Percentiles rank a stretch among this genome's conserved stretches.
These are phyloP conservation scores for Pestalotiopsis sp. DNA, from an alignment of 2,329 filamentous ascomycete species.

Conservation along the genomic window DNA sequence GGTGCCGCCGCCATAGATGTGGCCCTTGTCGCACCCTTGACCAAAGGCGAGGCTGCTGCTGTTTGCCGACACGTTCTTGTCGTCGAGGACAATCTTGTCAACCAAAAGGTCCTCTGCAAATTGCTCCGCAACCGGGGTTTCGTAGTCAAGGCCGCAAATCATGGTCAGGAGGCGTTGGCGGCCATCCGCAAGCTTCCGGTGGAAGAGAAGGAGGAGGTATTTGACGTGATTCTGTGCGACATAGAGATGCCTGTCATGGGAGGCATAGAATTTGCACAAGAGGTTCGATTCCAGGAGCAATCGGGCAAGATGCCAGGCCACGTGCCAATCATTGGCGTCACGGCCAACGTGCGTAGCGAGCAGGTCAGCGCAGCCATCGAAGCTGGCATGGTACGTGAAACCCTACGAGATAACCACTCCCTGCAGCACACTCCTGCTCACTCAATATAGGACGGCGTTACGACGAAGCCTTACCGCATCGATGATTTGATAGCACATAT, in stretches of 20 bases:
- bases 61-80: conserved; percentile 42
- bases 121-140: conserved; percentile 54
- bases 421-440: not conserved
- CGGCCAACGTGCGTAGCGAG: conserved; percentile 28
- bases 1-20: conserved; percentile 9
- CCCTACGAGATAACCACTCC: not conserved
- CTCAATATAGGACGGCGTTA: conserved; percentile 26
- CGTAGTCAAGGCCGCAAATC: conserved; percentile 55
- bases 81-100: conserved; percentile 64
- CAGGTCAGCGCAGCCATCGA: conserved; percentile 28
- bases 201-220: conserved; percentile 4
- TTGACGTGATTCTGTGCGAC: conserved; percentile 29
- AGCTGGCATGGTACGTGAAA: conserved; percentile 27
- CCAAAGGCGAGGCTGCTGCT: not conserved
- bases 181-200: conserved; percentile 1
- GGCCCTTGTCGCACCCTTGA: conserved; percentile 7
- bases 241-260: conserved; percentile 33
- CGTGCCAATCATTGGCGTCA: conserved; percentile 28
- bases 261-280: conserved; percentile 25
- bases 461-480: conserved; percentile 30
- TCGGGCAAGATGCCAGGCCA: conserved; percentile 22
- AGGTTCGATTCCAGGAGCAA: conserved; percentile 24
- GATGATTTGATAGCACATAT: conserved; percentile 29
- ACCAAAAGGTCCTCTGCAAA: conserved; percentile 58
- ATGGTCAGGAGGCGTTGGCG: conserved; percentile 58